phyloP scores from a whole-genome alignment of 768 basidiomycete species.

The Vishniacozyma victoriae region DNA sequence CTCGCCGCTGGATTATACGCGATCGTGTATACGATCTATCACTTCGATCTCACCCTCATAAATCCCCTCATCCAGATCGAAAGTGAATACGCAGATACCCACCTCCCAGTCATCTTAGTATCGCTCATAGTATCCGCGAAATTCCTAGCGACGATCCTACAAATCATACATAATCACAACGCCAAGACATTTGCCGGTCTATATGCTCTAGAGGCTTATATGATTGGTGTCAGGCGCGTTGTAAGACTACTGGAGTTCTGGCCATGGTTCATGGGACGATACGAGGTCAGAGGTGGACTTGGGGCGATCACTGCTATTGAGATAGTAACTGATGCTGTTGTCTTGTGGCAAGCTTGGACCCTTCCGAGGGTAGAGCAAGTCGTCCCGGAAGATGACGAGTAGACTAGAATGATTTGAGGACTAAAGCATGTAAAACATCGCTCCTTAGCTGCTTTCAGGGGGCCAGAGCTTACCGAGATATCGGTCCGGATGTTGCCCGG shows the following conservation, averaged over 20 bases:
- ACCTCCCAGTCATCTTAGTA: background rate
- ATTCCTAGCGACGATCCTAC: conserved; percentile 1
- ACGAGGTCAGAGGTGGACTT: conserved; percentile 4
- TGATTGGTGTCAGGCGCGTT: background rate
- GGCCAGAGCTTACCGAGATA: too few relatives aligned
- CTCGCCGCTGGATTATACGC: conserved; percentile 2
- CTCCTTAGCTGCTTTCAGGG: too few relatives aligned
- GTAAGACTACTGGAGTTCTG: conserved; percentile 3
- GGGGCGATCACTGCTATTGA: background rate
- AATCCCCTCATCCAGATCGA: background rate
- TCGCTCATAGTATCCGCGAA: background rate
- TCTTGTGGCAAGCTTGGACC: conserved; percentile 12
- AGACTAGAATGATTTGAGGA: too few relatives aligned
- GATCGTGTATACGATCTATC: conserved; percentile 4
- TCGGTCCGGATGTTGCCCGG: too few relatives aligned
- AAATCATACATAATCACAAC: conserved; percentile 9
- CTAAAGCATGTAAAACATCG: too few relatives aligned
- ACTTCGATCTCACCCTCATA: background rate
- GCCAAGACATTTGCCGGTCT: conserved; percentile 11
- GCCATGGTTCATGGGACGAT: conserved; percentile 7
- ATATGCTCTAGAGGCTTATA: conserved; percentile 7
- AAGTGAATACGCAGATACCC: background rate
- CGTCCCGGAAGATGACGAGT: conserved; percentile 7
- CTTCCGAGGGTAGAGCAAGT: conserved; percentile 12
- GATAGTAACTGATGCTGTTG: background rate